Base-by-base conservation (phyloP, 2,329 filamentous ascomycete genomes). In the Scytalidium lignicola region DNA sequence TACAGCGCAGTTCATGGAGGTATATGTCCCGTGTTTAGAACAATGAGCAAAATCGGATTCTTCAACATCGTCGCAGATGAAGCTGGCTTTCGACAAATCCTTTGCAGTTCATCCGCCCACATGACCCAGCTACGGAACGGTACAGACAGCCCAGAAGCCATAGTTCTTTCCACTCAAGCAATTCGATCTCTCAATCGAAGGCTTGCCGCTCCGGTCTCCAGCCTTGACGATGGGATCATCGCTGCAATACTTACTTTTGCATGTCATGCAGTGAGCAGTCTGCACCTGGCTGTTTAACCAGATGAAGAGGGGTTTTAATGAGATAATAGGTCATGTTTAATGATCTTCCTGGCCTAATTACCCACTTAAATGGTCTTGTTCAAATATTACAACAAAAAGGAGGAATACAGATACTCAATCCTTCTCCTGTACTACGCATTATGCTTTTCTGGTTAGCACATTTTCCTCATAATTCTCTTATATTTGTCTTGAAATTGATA, bases 21-120 rank as follows among this genome's bases (percentile, higher is more conserved):
- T n/a, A 45, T 39, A 12, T 53, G 51, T 40, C 49, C 51, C 10
- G 51, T 53, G 49, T 53, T 53, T 39, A 41, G 47, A 18, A 51
- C 51, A 2, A 21, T 53, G 40, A 47, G 29, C 29, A 48, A 32
- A 23, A 49, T 51, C 43, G 51, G 51, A 22, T 53, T 53, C 43
- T 53, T 49, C 26, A 28, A 32, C 28, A 49, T 39, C 10, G 37
- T 51, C 13, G 41, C 21, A 4, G 51, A 53, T 42, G 42, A 32
- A 23, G 51, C 51, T 13, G 49, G 32, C 3, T 49, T 53, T 43
- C 43, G 43, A 28, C 51, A 53, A 21, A 40, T 53, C 28, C 45
- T 53, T n/a, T 51, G 46, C 20, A 53, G 49, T 8, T 51, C 51
- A 29, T 41, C 46, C 9, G 45, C 46, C 1, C 51, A 53, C 22